Conservation (phyloP, 2,329 filamentous ascomycete species). For the Ophiocordyceps australis region DNA sequence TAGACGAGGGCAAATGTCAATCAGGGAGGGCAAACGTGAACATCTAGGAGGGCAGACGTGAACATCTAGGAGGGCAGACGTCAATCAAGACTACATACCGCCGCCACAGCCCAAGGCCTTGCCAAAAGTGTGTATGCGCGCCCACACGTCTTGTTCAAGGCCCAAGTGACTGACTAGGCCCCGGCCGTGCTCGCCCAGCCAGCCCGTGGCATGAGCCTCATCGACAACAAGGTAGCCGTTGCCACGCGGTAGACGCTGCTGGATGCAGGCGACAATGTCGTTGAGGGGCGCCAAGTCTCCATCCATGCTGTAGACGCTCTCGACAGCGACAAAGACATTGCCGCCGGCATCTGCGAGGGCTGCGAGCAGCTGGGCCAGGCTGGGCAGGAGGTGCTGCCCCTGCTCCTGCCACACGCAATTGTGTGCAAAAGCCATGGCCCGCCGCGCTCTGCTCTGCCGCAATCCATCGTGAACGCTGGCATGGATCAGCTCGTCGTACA, state of each 20-base stretch:
- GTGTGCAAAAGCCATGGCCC: constrained; percentile 36
- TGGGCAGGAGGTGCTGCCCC: constrained; percentile 1
- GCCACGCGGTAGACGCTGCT: constrained; percentile 30
- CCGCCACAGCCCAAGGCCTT: constrained; percentile 53
- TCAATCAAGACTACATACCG: constrained; percentile 25
- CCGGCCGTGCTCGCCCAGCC: constrained; percentile 34
- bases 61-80: not conserved
- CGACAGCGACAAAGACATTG: constrained; percentile 50
- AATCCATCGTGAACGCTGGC: constrained; percentile 68
- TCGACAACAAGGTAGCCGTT: constrained; percentile 50
- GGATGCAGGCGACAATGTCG: constrained; percentile 38
- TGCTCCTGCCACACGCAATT: constrained; percentile 21
- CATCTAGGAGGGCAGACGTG: too few species aligned
- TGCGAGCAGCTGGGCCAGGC: constrained; percentile 10
- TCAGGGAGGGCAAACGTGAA: too few species aligned
- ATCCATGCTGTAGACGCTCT: constrained; percentile 70
- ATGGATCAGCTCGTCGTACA: constrained; percentile 63
- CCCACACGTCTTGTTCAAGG: constrained; percentile 35
- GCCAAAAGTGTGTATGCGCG: constrained; percentile 45
- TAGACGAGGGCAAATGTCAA: too few species aligned
- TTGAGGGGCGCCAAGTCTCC: constrained; percentile 50
- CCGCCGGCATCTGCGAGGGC: constrained; percentile 15
- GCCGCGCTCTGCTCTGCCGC: constrained; percentile 38
- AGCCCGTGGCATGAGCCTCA: constrained; percentile 48
- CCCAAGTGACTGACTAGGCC: constrained; percentile 39